Evolutionary conservation across 768 basidiomycete genomes (phyloP).

Genomic region (Naganishia antarctica): DNA sequence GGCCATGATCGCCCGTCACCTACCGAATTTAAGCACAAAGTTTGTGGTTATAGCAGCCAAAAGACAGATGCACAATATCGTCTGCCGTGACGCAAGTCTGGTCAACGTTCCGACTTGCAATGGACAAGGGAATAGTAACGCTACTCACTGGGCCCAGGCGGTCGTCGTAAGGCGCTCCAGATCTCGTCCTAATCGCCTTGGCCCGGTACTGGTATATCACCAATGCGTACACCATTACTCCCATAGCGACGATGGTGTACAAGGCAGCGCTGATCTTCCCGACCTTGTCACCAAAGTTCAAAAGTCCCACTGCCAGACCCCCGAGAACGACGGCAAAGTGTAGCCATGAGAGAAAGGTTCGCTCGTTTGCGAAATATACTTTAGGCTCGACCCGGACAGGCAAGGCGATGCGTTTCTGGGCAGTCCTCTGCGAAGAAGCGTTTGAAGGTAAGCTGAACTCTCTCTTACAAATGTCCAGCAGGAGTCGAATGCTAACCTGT

Average conservation of each 20-base stretch:
- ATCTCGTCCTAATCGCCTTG: slow-evolving; percentile 80
- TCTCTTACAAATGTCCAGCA: not conserved
- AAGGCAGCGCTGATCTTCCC: slow-evolving; percentile 93
- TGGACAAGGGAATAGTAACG: not conserved
- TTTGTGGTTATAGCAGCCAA: slow-evolving; percentile 47
- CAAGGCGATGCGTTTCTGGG: slow-evolving; percentile 76
- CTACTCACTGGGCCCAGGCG: slow-evolving; percentile 81
- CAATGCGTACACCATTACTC: slow-evolving; percentile 92
- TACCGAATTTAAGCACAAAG: slow-evolving; percentile 47
- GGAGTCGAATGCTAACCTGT: not conserved
- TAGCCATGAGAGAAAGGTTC: slow-evolving; percentile 93
- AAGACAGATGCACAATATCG: slow-evolving; percentile 43
- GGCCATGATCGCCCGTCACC: not conserved
- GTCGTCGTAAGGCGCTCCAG: slow-evolving; percentile 93
- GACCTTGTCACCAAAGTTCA: slow-evolving; percentile 97
- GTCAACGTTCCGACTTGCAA: too few species aligned
- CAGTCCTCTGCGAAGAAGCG: not conserved
- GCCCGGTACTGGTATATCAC: slow-evolving; percentile 97
- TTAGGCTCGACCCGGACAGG: slow-evolving; percentile 67
- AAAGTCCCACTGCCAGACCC: slow-evolving; percentile 85
- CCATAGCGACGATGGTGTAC: slow-evolving; percentile 90
- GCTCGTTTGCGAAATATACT: slow-evolving; percentile 50
- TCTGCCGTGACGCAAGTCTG: too few species aligned
- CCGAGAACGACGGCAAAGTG: slow-evolving; percentile 97
- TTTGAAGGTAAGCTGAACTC: too few species aligned